These are phyloP conservation scores for Ophiostoma montium DNA, from an alignment of 2,329 filamentous ascomycete genomes.

Conservation along the genomic window DNA sequence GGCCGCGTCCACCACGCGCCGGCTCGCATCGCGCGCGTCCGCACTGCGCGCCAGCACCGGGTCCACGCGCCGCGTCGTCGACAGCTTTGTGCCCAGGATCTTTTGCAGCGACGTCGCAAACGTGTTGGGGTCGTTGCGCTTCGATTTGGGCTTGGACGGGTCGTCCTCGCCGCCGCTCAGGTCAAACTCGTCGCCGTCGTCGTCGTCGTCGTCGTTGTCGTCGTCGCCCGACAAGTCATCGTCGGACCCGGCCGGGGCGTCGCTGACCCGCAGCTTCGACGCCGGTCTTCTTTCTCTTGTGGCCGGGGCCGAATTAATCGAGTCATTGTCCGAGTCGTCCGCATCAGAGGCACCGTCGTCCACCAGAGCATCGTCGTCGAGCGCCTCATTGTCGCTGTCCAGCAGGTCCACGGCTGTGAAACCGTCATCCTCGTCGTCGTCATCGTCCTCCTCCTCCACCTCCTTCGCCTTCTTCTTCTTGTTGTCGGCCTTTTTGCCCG, in stretches of 20 bases:
- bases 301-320: conserved; percentile 17
- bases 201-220: conserved; percentile 16
- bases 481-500: background rate
- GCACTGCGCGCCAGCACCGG: conserved; percentile 81
- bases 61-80: conserved; percentile 66
- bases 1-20: conserved; percentile 57
- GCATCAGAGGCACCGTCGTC: conserved; percentile 28
- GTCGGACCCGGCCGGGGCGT: conserved; percentile 19
- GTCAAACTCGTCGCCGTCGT: conserved; percentile 22
- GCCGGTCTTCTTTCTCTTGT: conserved; percentile 12
- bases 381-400: conserved; percentile 42
- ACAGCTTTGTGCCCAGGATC: conserved; percentile 81
- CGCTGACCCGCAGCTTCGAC: background rate
- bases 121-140: conserved; percentile 81
- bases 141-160: conserved; percentile 33
- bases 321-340: conserved; percentile 24
- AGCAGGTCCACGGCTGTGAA: conserved; percentile 39
- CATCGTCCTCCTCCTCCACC: background rate
- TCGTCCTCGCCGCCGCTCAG: background rate
- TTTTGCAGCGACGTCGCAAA: conserved; percentile 90
- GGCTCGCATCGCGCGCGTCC: conserved; percentile 56
- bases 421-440: conserved; percentile 21
- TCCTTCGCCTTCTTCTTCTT: background rate
- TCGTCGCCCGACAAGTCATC: conserved; percentile 17
- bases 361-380: conserved; percentile 36